These are phyloP conservation scores for Stereum hirsutum DNA, from an alignment of 1,284 basidiomycete species.

Conservation along the genomic window DNA sequence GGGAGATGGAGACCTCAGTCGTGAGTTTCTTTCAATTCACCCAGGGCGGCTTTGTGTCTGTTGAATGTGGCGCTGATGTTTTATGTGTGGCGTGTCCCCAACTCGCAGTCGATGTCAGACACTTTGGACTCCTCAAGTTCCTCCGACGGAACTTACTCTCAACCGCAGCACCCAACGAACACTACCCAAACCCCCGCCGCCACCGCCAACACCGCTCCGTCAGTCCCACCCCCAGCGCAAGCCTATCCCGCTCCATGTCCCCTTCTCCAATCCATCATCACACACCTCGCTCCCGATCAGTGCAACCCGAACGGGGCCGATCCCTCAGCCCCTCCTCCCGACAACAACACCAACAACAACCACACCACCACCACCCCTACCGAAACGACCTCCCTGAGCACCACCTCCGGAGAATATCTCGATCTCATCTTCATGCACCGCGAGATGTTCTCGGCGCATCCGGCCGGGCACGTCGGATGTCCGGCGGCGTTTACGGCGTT, in stretches of 20 bases:
- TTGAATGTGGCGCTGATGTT: too few relatives aligned
- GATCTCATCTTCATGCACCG: slow-evolving; percentile 69
- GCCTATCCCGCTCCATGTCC: slow-evolving; percentile 22
- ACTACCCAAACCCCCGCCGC: not conserved
- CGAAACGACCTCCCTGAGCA: too few relatives aligned
- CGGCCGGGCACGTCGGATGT: slow-evolving; percentile 50
- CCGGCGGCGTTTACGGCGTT: slow-evolving; percentile 53
- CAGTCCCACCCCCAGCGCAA: not conserved
- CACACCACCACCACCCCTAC: too few relatives aligned
- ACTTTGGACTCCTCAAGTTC: slow-evolving; percentile 35
- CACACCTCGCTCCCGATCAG: slow-evolving; percentile 30
- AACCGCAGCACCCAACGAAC: slow-evolving; percentile 5
- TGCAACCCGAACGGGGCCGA: slow-evolving; percentile 24
- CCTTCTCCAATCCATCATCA: slow-evolving; percentile 51
- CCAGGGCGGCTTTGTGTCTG: too few relatives aligned
- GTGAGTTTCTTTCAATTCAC: too few relatives aligned
- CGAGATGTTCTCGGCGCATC: slow-evolving; percentile 50
- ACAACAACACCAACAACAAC: too few relatives aligned
- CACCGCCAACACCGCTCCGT: not conserved
- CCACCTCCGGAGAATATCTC: slow-evolving; percentile 63
- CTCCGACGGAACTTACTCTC: slow-evolving; percentile 21
- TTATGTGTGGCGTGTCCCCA: too few relatives aligned
- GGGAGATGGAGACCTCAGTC: too few relatives aligned
- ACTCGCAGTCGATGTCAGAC: slow-evolving; percentile 40
- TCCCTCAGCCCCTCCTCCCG: too few relatives aligned